Evolutionary conservation across 1,139 yeast species (phyloP), one percentile per base, ranked within the genome.

Genomic region (Yamadazyma pseudoaaseri): DNA sequence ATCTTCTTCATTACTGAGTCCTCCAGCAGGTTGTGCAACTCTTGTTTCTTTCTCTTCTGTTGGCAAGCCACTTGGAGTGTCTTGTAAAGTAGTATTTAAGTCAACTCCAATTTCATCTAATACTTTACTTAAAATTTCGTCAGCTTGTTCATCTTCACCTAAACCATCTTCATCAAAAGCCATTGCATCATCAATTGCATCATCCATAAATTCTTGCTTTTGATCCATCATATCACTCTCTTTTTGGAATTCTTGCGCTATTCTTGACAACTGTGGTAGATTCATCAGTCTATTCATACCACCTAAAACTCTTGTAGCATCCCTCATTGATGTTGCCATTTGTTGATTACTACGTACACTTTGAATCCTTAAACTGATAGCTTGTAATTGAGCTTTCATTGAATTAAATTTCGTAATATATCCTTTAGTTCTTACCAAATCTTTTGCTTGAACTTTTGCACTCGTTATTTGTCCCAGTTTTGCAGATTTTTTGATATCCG

Each of bases 141-240:
- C 97, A 10, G 86, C 85, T 55, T 92, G 97, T 48, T 86, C 96
- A 45, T 83, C 89, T 47, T 81, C 83, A 34, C 70, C 74, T 46
- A 67, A 58, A 37, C 73, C 81, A 37, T 73, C 84, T 33, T 81
- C 89, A 40, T 85, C 81, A 54, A 81, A 86, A 36, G 84, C 95
- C 89, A 90, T 86, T 17, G 92, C 83, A 56, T 90, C 97, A 55
- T 92, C 98, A 48, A 94, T 83, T 10, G 96, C 95, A 54, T 92
- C 98, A 56, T 92, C 98, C 86, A 92, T 94, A 76, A 92, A 87
- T 54, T 94, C 99, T 58, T 92, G 97, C 51, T 96, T 83, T 62
- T 92, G 98, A 58, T 92, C 97, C 97, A 92, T 92, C 54, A 94
- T 67, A 55, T 92, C 98, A 59, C 86, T 87, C 56, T 92, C 96